Conservation (phyloP, 441 rosid species). For the Brassica hybrid region DNA sequence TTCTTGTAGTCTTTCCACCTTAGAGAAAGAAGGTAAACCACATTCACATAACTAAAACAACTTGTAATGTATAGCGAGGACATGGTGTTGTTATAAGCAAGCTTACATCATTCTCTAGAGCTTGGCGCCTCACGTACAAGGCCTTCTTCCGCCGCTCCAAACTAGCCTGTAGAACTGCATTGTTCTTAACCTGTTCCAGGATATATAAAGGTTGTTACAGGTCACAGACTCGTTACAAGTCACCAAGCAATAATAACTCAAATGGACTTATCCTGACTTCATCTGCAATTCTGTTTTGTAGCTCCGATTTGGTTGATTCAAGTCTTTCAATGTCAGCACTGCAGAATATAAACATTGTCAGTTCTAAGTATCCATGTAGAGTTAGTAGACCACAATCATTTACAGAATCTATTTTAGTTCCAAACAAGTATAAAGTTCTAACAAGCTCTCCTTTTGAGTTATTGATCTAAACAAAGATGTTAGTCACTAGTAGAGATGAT, state of each 20-base stretch:
- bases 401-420: background rate
- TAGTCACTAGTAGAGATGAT: slow-evolving; percentile 30
- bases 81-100: slow-evolving; percentile 10
- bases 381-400: background rate
- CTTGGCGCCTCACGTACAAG: slow-evolving; percentile 68
- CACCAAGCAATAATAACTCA: slow-evolving; percentile 21
- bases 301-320: slow-evolving; percentile 64
- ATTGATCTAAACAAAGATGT: slow-evolving; percentile 14
- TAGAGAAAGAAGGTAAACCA: slow-evolving; percentile 28
- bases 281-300: slow-evolving; percentile 66
- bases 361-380: background rate
- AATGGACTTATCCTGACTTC: slow-evolving; percentile 59
- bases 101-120: slow-evolving; percentile 84
- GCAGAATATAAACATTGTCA: slow-evolving; percentile 38
- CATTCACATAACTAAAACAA: slow-evolving; percentile 1
- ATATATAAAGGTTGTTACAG: slow-evolving; percentile 19
- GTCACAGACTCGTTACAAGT: slow-evolving; percentile 15
- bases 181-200: slow-evolving; percentile 61
- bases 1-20: slow-evolving; percentile 85
- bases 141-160: slow-evolving; percentile 71
- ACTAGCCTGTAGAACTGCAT: slow-evolving; percentile 63
- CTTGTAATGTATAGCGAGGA: background rate
- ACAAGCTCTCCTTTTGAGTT: background rate
- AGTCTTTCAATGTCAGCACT: slow-evolving; percentile 80
- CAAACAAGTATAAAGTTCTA: slow-evolving; percentile 12